Evolutionary conservation across 148 eudicot genomes (phyloP).

Genomic region (Arctostaphylos glauca): DNA sequence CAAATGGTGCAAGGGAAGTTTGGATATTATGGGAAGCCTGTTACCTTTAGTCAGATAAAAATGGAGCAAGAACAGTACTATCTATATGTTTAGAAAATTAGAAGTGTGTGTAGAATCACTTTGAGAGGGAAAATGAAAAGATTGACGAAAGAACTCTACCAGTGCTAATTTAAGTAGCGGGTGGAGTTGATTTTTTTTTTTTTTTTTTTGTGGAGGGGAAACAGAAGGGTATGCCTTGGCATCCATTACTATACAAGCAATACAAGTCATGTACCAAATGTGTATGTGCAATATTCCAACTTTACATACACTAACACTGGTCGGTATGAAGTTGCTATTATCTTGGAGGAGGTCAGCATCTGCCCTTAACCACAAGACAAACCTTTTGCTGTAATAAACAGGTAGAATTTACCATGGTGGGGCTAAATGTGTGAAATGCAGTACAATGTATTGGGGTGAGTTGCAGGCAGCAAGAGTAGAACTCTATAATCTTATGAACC

Average conservation of each 20-base stretch:
- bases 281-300: not conserved
- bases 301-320: not conserved
- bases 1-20: not conserved
- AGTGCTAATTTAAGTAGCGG: not conserved
- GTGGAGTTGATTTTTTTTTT: not conserved
- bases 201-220: not conserved
- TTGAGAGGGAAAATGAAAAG: not conserved
- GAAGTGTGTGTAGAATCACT: not conserved
- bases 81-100: not conserved
- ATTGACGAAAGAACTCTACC: not conserved
- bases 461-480: not conserved
- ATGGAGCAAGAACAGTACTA: not conserved
- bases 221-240: not conserved
- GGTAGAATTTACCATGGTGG: not conserved
- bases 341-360: conserved; percentile 1
- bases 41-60: not conserved
- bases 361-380: not conserved
- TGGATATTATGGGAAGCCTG: not conserved
- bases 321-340: not conserved
- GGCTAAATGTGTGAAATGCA: not conserved
- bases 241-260: not conserved
- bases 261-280: not conserved
- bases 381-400: not conserved
- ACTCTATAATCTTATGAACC: conserved; percentile 1
- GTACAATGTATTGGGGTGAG: not conserved